A percentile compares a stretch with the other conserved stretches of the same genome.
These are phyloP conservation scores for Pichia sp. DNA, from an alignment of 1,139 yeast genomes.

Conservation along the genomic window DNA sequence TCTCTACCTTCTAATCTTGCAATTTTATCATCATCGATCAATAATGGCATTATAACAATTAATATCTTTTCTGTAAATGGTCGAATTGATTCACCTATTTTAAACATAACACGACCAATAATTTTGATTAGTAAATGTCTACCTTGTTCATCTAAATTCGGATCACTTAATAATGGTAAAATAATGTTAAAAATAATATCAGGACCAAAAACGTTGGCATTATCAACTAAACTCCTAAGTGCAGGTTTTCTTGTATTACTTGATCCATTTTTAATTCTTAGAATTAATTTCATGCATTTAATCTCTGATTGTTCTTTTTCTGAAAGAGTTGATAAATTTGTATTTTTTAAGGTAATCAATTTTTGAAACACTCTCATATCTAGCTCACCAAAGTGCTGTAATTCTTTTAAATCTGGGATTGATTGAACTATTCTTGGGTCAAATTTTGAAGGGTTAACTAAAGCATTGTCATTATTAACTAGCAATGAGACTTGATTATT, in stretches of 20 bases:
- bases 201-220: conserved; percentile 65
- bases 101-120: conserved; percentile 61
- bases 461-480: conserved; percentile 30
- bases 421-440: conserved; percentile 43
- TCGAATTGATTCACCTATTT: conserved; percentile 55
- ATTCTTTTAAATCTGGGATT: conserved; percentile 56
- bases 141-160: conserved; percentile 72
- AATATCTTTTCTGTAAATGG: conserved; percentile 74
- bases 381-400: conserved; percentile 63
- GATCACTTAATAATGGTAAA: conserved; percentile 70
- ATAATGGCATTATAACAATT: conserved; percentile 69
- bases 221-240: conserved; percentile 59
- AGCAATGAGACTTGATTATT: conserved; percentile 30
- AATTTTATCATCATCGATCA: conserved; percentile 72
- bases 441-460: conserved; percentile 19
- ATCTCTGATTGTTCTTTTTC: conserved; percentile 54
- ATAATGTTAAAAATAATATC: conserved; percentile 59
- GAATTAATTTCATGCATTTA: conserved; percentile 55
- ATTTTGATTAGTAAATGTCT: conserved; percentile 76
- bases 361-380: conserved; percentile 71
- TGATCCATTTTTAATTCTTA: conserved; percentile 74
- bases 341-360: conserved; percentile 38
- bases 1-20: conserved; percentile 77
- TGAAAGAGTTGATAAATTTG: conserved; percentile 34
- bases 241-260: conserved; percentile 66